Evolutionary conservation across 257 asterid genomes (phyloP), one percentile per base, ranked within the genome.

Genomic region (Solanum acaule): DNA sequence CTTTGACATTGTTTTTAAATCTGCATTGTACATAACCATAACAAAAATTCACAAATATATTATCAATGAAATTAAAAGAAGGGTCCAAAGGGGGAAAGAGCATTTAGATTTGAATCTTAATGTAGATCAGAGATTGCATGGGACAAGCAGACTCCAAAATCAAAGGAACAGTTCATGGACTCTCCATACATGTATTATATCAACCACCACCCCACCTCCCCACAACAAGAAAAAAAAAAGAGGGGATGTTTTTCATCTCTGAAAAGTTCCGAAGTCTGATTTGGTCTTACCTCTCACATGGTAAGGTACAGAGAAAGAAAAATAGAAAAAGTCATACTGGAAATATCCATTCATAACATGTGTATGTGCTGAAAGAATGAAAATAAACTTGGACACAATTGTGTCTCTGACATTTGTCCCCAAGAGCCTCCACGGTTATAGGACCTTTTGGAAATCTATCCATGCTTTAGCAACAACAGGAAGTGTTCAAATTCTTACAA

Each of bases 1-100:
- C 93, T 92, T 96, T 34, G 96, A 95, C 98, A 97, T 93, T 81
- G 98, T 96, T 89, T 96, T 95, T 65, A 97, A 86, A 93, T 97
- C 99, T 97, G 95, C 91, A 78, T 29, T 61, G 44, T 71, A 40
- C 33, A 68, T 18, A 18, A 75, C 46, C 25, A 86, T 29, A 86
- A 86, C 22, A 38, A 78, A 78, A 27, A 27, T 9, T 81, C 37
- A 81, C 86, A 81, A 81, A 37, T 46, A 27, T 29, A 81, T 81
- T 25, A 79, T 16, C 13, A 81, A 27, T 44, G 85, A 79, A 44
- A 79, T 2, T 27, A 79, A 44, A 79, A 44, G 68, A 79, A 61
- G 6, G 12, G 25, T 42, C 65, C 61, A 77, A 20, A 40, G 85
- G 38, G 38, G 31, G 5, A 44, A 46, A 29, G 68, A 85, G 14